Conservation (phyloP, 2,329 filamentous ascomycete species). For the Xylaria sp. region DNA sequence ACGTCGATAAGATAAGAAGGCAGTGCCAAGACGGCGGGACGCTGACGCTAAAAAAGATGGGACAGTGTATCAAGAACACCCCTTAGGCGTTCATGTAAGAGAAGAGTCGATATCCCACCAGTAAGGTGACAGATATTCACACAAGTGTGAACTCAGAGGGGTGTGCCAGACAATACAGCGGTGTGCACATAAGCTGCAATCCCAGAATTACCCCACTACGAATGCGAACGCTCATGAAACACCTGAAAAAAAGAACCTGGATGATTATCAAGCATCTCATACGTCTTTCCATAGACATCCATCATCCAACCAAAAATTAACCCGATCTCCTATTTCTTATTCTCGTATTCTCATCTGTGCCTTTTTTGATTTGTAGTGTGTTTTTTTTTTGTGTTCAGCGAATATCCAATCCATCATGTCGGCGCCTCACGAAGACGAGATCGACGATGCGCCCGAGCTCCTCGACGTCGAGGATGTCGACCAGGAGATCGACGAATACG, state of each 20-base stretch:
- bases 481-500: constrained; percentile 57
- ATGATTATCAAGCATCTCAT: constrained; percentile 21
- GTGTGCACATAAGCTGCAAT: too few species aligned
- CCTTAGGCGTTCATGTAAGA: too few species aligned
- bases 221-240: constrained; percentile 3
- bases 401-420: constrained; percentile 26
- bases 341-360: not conserved
- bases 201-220: constrained; percentile 14
- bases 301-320: not conserved
- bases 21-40: not conserved
- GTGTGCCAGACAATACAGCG: too few species aligned
- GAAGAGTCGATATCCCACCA: too few species aligned
- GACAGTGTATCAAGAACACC: too few species aligned
- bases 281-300: constrained; percentile 14
- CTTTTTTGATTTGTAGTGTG: not conserved
- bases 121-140: too few species aligned
- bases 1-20: not conserved
- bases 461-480: constrained; percentile 71
- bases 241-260: constrained; percentile 14
- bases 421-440: constrained; percentile 37
- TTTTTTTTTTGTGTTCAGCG: not conserved
- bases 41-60: not conserved
- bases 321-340: not conserved
- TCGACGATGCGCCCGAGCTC: constrained; percentile 61
- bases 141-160: too few species aligned